phyloP scores from a whole-genome alignment of 2,329 filamentous ascomycete species.

The Colletotrichum euphorbiae region DNA sequence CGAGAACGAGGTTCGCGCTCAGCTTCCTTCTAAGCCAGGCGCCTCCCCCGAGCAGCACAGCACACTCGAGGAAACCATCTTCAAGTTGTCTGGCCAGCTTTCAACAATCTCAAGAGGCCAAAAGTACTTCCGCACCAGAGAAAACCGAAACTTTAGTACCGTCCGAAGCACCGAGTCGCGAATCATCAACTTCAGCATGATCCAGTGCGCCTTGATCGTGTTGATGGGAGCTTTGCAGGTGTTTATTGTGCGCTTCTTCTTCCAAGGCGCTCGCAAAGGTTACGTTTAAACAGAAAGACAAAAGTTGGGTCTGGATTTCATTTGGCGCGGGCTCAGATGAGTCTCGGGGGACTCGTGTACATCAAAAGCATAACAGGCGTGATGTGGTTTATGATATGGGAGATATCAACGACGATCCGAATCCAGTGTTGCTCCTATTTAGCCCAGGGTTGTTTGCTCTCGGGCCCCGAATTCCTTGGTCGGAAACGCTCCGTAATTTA shows the following conservation, averaged over 20 bases:
- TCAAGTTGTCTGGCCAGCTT: slow-evolving; percentile 92
- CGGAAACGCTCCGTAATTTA: background rate
- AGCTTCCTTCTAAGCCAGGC: slow-evolving; percentile 89
- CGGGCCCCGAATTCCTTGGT: background rate
- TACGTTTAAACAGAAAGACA: slow-evolving; percentile 66
- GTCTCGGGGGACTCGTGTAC: slow-evolving; percentile 36
- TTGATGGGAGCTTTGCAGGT: slow-evolving; percentile 97
- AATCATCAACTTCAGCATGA: slow-evolving; percentile 97
- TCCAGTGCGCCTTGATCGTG: slow-evolving; percentile 91
- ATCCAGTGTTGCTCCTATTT: slow-evolving; percentile 19
- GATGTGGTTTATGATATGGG: slow-evolving; percentile 36
- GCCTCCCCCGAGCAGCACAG: slow-evolving; percentile 90
- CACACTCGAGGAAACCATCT: slow-evolving; percentile 90
- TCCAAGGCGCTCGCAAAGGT: slow-evolving; percentile 81
- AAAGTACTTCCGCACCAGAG: slow-evolving; percentile 98
- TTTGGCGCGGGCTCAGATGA: slow-evolving; percentile 26
- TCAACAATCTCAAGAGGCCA: slow-evolving; percentile 97
- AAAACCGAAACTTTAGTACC: slow-evolving; percentile 99
- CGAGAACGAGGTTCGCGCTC: slow-evolving; percentile 86
- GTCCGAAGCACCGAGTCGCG: slow-evolving; percentile 94
- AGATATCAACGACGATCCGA: slow-evolving; percentile 36
- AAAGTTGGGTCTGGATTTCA: slow-evolving; percentile 33
- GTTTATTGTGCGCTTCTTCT: slow-evolving; percentile 98
- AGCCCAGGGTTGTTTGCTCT: background rate
- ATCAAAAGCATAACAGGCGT: slow-evolving; percentile 38